A percentile compares a stretch with the other conserved stretches of the same genome.
Conservation (phyloP, 73 alveolate species). For the Paramecium octaurelia region DNA sequence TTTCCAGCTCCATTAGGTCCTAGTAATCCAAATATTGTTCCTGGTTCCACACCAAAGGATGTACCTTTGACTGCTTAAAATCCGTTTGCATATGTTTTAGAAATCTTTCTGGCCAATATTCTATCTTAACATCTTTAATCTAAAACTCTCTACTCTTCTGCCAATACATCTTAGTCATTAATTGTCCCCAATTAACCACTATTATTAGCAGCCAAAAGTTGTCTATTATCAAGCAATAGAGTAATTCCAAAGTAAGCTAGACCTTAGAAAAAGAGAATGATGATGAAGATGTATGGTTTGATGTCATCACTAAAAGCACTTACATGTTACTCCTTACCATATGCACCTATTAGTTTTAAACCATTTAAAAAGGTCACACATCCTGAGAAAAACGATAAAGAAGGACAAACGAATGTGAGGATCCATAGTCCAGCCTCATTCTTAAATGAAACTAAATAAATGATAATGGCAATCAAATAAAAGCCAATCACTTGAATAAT, state of each 20-base stretch:
- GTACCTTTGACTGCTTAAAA: slow-evolving; percentile 74
- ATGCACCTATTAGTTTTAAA: neutral
- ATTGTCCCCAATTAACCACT: neutral
- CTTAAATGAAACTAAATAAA: neutral
- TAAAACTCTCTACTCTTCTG: slow-evolving; percentile 16
- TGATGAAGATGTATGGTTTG: neutral
- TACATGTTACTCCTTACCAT: neutral
- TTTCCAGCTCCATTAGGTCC: slow-evolving; percentile 92
- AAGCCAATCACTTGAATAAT: neutral
- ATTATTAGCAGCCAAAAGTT: neutral
- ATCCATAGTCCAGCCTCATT: neutral
- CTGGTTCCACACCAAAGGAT: slow-evolving; percentile 68
- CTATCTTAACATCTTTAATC: slow-evolving; percentile 9
- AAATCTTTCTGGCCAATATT: slow-evolving; percentile 55
- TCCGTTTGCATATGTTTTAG: slow-evolving; percentile 63
- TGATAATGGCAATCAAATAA: neutral
- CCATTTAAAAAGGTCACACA: neutral
- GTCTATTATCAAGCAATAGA: neutral
- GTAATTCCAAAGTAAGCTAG: neutral
- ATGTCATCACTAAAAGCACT: neutral
- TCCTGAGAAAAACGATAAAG: neutral
- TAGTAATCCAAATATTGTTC: slow-evolving; percentile 78
- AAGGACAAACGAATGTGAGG: neutral
- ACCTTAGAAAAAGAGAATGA: neutral
- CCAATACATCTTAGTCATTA: neutral